Evolutionary conservation across 2,329 filamentous ascomycete genomes (phyloP).

Genomic region (Trichoderma afroharzianum): DNA sequence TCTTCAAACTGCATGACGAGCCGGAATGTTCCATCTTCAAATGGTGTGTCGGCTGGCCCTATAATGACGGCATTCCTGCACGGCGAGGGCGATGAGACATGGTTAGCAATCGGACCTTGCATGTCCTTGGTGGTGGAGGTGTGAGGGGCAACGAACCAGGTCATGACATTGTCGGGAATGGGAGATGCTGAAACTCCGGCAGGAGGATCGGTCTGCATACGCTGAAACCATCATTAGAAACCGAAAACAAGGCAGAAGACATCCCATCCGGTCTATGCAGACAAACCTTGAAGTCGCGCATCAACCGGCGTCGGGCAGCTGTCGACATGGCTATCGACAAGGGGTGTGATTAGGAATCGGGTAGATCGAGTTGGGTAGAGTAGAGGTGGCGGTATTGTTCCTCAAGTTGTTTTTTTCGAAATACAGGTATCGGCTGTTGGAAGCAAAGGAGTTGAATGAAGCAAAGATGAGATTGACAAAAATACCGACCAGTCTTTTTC

Average conservation of each 20-base stretch:
- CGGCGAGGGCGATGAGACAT: conserved; percentile 21
- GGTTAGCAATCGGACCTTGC: background rate
- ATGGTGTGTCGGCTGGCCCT: conserved; percentile 91
- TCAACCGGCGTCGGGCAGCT: conserved; percentile 88
- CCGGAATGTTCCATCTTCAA: conserved; percentile 96
- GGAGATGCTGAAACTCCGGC: conserved; percentile 95
- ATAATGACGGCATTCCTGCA: conserved; percentile 97
- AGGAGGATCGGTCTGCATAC: conserved; percentile 98
- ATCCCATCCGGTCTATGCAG: background rate
- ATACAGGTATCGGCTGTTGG: background rate
- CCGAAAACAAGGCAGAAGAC: background rate
- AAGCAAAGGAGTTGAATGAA: background rate
- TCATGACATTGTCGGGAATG: conserved; percentile 96
- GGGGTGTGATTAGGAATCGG: conserved; percentile 1
- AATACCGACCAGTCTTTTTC: background rate
- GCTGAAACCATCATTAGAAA: conserved; percentile 48
- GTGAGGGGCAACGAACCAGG: conserved; percentile 59
- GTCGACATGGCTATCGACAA: conserved; percentile 62
- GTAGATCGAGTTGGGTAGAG: background rate
- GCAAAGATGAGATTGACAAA: background rate
- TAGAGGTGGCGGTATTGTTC: background rate
- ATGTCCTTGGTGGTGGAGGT: background rate
- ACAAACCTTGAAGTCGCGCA: conserved; percentile 97
- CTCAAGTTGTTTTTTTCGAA: no score
- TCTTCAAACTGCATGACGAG: conserved; percentile 99